Conservation (phyloP, 768 basidiomycete genomes). For the Rhodotorula graminis region DNA sequence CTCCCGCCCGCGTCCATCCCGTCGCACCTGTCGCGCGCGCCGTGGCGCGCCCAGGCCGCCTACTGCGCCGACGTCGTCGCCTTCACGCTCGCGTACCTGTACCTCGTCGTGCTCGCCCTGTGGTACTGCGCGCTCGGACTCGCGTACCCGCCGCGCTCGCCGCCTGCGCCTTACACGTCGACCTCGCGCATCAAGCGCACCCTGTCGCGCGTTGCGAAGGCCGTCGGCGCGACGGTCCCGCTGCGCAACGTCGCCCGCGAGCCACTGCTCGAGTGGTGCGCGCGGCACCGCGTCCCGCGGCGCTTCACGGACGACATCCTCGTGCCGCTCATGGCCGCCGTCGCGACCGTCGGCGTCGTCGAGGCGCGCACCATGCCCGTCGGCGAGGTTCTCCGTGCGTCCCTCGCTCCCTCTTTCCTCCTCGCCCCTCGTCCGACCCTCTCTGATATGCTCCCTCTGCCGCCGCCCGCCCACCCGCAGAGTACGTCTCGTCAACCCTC, state of each 20-base stretch:
- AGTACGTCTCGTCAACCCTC: constrained; percentile 67
- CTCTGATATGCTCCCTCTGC: constrained; percentile 51
- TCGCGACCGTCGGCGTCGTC: constrained; percentile 49
- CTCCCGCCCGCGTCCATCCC: constrained; percentile 36
- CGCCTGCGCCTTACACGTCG: background rate
- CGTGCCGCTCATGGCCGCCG: constrained; percentile 65
- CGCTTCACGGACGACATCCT: constrained; percentile 49
- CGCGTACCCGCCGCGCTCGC: constrained; percentile 6
- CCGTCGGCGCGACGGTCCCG: background rate
- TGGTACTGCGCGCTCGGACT: constrained; percentile 54
- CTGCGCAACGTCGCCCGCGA: constrained; percentile 7
- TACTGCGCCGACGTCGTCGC: constrained; percentile 48
- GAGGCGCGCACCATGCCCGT: constrained; percentile 60
- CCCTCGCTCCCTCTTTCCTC: constrained; percentile 48
- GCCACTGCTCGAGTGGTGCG: constrained; percentile 7
- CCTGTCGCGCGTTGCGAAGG: background rate
- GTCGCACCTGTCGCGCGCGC: constrained; percentile 23
- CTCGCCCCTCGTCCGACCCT: constrained; percentile 62
- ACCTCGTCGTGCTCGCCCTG: constrained; percentile 48
- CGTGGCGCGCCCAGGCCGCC: constrained; percentile 15
- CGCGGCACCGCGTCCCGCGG: constrained; percentile 52
- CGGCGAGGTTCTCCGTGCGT: constrained; percentile 62
- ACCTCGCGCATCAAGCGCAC: background rate
- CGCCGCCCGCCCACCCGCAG: constrained; percentile 44
- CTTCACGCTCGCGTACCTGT: constrained; percentile 43